Conservation (phyloP, 2,329 filamentous ascomycete species). For the Drechslerella stenobrocha region DNA sequence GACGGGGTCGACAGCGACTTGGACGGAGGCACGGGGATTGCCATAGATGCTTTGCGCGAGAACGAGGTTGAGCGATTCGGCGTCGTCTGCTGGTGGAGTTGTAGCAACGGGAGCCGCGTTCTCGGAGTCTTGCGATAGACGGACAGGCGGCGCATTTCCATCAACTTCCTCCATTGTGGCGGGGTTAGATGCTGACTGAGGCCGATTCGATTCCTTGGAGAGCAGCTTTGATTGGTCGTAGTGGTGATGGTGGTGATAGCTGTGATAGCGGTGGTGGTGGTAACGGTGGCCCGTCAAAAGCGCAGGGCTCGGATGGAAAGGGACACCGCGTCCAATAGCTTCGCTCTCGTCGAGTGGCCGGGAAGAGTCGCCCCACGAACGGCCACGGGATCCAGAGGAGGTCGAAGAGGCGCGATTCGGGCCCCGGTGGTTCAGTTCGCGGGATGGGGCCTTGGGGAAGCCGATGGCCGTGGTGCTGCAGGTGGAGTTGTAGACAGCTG, state of each 20-base stretch:
- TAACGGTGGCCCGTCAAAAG: too few species aligned
- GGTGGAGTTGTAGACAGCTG: slow-evolving; percentile 17
- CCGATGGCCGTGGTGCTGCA: slow-evolving; percentile 9
- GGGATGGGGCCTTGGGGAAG: too few species aligned
- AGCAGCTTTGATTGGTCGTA: background rate
- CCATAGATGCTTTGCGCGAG: slow-evolving; percentile 36
- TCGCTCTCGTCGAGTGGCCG: too few species aligned
- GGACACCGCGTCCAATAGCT: too few species aligned
- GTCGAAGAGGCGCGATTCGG: too few species aligned
- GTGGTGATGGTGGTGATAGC: background rate
- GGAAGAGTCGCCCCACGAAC: too few species aligned
- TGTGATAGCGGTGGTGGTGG: background rate
- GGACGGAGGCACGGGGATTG: slow-evolving; percentile 44
- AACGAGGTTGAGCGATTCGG: slow-evolving; percentile 29
- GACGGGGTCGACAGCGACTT: slow-evolving; percentile 82
- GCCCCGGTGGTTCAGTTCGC: too few species aligned
- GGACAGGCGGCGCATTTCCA: slow-evolving; percentile 4
- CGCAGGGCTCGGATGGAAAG: too few species aligned
- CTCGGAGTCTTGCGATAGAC: slow-evolving; percentile 43
- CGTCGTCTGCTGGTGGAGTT: slow-evolving; percentile 25
- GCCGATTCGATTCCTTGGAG: background rate
- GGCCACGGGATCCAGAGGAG: too few species aligned
- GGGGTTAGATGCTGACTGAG: background rate
- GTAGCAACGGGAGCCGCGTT: slow-evolving; percentile 20
- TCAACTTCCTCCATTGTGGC: slow-evolving; percentile 24